A percentile compares a stretch with the other conserved stretches of the same genome.
Conservation (phyloP, 208 protist genomes). For the Crithidia brevicula region DNA sequence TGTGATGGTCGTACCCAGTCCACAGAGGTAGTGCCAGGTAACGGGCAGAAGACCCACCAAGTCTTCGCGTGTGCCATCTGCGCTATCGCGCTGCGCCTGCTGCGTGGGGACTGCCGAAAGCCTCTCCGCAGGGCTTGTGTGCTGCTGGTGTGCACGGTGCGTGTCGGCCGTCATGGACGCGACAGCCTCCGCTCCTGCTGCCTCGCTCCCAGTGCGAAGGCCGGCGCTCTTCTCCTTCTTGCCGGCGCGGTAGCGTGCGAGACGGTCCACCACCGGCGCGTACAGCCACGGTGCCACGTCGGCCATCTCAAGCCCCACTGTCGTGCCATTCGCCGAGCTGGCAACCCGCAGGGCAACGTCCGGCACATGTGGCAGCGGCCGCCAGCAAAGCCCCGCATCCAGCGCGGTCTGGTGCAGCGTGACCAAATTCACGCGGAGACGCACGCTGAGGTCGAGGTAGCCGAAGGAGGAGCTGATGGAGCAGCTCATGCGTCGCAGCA, state of each 20-base stretch:
- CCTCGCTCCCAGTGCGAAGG: too few species aligned
- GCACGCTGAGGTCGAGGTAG: constrained; percentile 54
- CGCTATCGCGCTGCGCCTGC: not conserved
- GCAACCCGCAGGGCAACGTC: constrained; percentile 44
- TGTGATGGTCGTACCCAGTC: constrained; percentile 22
- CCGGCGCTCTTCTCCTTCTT: too few species aligned
- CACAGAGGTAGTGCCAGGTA: constrained; percentile 34
- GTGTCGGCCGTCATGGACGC: too few species aligned
- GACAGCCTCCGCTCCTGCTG: too few species aligned
- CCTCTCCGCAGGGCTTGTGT: too few species aligned
- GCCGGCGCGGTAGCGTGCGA: constrained; percentile 7
- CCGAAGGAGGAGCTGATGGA: constrained; percentile 57
- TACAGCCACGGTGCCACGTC: constrained; percentile 48
- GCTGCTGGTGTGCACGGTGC: not conserved
- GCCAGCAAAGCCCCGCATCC: constrained; percentile 60
- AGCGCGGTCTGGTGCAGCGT: constrained; percentile 77
- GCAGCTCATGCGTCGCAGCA: constrained; percentile 69
- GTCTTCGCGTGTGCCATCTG: constrained; percentile 6
- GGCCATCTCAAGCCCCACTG: constrained; percentile 49
- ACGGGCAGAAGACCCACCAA: constrained; percentile 27
- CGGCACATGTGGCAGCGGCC: constrained; percentile 40
- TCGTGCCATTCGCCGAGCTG: constrained; percentile 49
- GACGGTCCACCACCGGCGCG: constrained; percentile 16
- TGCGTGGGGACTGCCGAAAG: not conserved
- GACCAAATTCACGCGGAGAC: constrained; percentile 75